Conservation (phyloP, 2,329 filamentous ascomycete species). For the Huntiella omanensis region DNA sequence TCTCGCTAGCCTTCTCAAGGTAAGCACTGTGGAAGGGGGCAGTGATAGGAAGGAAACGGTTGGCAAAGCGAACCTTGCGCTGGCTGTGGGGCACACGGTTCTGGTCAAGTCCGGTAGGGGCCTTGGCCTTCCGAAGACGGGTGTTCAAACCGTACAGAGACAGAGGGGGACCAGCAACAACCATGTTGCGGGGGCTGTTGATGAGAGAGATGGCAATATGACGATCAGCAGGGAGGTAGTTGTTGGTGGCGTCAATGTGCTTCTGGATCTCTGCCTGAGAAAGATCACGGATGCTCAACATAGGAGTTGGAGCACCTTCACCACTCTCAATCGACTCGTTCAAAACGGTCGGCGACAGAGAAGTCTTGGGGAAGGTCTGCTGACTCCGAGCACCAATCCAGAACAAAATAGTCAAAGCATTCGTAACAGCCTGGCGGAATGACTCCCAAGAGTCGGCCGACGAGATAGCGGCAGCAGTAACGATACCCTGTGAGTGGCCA, state of each 20-base stretch:
- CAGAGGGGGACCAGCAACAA: conserved; percentile 88
- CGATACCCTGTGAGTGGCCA: conserved; percentile 90
- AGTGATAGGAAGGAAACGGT: conserved; percentile 92
- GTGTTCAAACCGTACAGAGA: conserved; percentile 93
- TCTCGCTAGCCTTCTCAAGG: conserved; percentile 58
- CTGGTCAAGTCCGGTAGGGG: conserved; percentile 91
- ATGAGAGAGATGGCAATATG: conserved; percentile 91
- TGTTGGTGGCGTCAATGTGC: conserved; percentile 91
- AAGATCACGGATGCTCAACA: conserved; percentile 93
- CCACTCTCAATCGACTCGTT: conserved; percentile 88
- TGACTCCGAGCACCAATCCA: conserved; percentile 97
- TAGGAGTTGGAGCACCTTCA: conserved; percentile 88
- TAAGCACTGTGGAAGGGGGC: conserved; percentile 98
- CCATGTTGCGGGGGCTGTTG: conserved; percentile 93
- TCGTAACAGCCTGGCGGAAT: conserved; percentile 60
- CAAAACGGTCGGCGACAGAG: conserved; percentile 72
- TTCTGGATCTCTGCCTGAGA: conserved; percentile 77
- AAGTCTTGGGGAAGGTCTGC: conserved; percentile 90
- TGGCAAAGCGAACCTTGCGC: conserved; percentile 89
- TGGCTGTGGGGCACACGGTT: conserved; percentile 86
- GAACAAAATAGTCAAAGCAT: conserved; percentile 82
- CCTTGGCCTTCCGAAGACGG: conserved; percentile 90
- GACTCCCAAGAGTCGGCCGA: conserved; percentile 86
- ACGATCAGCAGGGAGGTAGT: conserved; percentile 79
- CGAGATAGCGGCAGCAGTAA: conserved; percentile 80